Conservation (phyloP, 192 early-diverging fungal genomes). For the Umbelopsis vinacea region DNA sequence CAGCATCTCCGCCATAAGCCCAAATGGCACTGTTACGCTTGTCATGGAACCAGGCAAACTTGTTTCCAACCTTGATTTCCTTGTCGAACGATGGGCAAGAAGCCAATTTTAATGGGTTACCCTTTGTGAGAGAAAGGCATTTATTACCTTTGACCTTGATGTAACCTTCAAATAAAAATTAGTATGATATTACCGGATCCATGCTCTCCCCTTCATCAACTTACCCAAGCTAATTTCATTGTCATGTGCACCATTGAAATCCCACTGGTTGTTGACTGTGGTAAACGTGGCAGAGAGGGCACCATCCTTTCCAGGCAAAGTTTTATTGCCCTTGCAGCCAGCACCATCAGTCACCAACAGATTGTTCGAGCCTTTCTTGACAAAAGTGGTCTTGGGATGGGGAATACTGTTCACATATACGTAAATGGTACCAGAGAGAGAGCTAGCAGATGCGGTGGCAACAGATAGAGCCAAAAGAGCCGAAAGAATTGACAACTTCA, state of each 20-base stretch:
- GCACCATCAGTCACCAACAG: constrained; percentile 31
- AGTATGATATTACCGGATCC: not conserved
- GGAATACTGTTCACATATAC: constrained; percentile 36
- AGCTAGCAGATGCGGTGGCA: constrained; percentile 6
- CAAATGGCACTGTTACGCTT: constrained; percentile 40
- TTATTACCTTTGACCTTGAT: constrained; percentile 24
- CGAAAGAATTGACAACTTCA: constrained; percentile 29
- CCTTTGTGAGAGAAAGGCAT: constrained; percentile 28
- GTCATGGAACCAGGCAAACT: constrained; percentile 43
- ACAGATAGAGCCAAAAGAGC: constrained; percentile 26
- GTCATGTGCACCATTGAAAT: constrained; percentile 33
- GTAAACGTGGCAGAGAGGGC: constrained; percentile 32
- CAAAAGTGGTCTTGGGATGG: constrained; percentile 34
- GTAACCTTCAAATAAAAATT: constrained; percentile 22
- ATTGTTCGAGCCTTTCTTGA: constrained; percentile 28
- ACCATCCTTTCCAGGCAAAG: constrained; percentile 28
- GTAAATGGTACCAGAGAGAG: constrained; percentile 23
- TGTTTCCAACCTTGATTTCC: constrained; percentile 36
- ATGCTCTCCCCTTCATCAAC: not conserved
- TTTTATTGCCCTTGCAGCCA: constrained; percentile 25
- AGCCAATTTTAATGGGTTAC: constrained; percentile 14
- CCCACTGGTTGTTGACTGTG: constrained; percentile 35
- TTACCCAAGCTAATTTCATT: constrained; percentile 27
- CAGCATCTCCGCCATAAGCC: constrained; percentile 37
- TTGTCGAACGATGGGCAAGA: constrained; percentile 33